Base-by-base conservation (phyloP, 352 stramenopile genomes). In the Pythium myriotylum region DNA sequence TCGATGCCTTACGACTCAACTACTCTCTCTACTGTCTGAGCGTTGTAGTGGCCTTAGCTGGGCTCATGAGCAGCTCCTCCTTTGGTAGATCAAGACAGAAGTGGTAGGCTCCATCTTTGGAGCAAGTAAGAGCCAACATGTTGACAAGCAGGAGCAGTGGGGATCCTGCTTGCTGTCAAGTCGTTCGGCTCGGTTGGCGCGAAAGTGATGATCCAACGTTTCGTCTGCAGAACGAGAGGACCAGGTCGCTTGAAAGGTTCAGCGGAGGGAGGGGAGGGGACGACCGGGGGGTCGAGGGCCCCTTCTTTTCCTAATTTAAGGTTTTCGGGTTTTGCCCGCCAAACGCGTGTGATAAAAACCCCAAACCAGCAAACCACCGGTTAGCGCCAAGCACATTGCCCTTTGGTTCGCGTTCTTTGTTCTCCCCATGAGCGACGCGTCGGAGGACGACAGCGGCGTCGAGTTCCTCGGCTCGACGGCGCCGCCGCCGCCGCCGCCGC, bases 241-340 rank as follows among this genome's bases (percentile, higher is more conserved):
- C 54, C 43, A 27, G 45, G 55, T 58, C 29, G 39, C 54, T 54
- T 19, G 35, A 67, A 68, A 68, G 47, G 58, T 68, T 68, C 61
- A 68, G 61, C 61, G 54, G 41, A 48, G 9, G 54, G 52, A 57
- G 49, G 43, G 57, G 40, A 56, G 23, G 35, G 57, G 51, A 55
- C 42, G 50, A 33, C 13, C 51, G n/a, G 46, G 53, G 22, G 43
- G 45, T 24, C 19, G 62, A 54, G 33, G 55, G 59, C 52, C 57
- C 46, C 17, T 32, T 50, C 37, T 54, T 62, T 68, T 68, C 65
- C 65, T 72, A 72, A 72, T 68, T 72, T 72, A 72, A 72, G 59
- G 65, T 65, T 67, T 26, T 35, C 24, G 65, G 65, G 41, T 56
- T 66, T 59, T 58, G 45, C 63, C 63, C 62, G 62, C 62, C 56